Percentiles rank a stretch among this genome's conserved stretches.
Conservation (phyloP, 257 asterid genomes). For the Rauvolfia tetraphylla region DNA sequence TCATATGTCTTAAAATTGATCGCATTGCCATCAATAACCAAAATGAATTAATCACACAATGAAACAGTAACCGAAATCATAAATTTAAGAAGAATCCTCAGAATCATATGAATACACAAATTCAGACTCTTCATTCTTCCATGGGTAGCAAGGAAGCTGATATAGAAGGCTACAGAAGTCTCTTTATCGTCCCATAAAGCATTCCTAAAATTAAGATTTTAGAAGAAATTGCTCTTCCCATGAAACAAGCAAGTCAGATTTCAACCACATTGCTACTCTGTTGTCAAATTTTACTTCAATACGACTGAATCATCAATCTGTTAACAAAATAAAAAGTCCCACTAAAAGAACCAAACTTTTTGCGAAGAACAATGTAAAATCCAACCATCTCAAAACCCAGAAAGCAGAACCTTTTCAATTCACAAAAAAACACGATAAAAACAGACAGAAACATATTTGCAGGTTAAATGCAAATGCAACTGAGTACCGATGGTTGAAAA, state of each 20-base stretch:
- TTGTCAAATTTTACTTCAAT: not conserved
- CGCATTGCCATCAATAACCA: not conserved
- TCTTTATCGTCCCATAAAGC: not conserved
- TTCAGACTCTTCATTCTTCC: not conserved
- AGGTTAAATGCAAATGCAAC: not conserved
- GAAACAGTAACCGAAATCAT: not conserved
- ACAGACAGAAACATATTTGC: not conserved
- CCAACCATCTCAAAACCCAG: slow-evolving; percentile 6
- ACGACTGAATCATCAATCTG: not conserved
- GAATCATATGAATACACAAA: not conserved
- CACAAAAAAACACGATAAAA: not conserved
- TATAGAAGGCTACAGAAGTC: not conserved
- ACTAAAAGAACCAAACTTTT: not conserved
- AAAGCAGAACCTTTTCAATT: not conserved
- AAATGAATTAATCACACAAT: not conserved
- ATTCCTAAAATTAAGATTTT: slow-evolving; percentile 2
- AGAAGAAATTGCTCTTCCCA: not conserved
- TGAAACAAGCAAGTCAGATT: not conserved
- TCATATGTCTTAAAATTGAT: not conserved
- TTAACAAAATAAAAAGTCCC: not conserved
- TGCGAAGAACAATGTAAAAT: not conserved
- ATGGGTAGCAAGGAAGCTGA: not conserved
- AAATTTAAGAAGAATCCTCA: not conserved
- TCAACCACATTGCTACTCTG: not conserved
- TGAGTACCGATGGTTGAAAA: not conserved